A percentile compares a stretch with the other conserved stretches of the same genome.
phyloP scores from a whole-genome alignment of 768 basidiomycete genomes.

The Daedaleopsis sinensis region DNA sequence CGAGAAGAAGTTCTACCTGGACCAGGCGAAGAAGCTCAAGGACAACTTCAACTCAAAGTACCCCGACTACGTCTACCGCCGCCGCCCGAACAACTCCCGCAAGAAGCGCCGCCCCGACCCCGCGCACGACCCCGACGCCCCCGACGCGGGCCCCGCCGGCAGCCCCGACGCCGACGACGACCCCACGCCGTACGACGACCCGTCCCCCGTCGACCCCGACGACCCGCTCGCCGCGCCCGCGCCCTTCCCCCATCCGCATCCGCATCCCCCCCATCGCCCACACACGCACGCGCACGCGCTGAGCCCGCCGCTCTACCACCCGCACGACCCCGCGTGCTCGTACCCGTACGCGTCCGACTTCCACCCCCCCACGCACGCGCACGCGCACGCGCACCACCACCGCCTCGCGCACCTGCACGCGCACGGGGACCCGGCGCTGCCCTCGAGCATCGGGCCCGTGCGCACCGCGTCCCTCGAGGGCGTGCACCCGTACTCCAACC shows the following conservation, averaged over 20 bases:
- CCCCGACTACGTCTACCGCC: slow-evolving; percentile 88
- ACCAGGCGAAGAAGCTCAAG: slow-evolving; percentile 84
- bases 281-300: slow-evolving; percentile 26
- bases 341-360: slow-evolving; percentile 19
- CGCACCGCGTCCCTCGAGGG: too few species aligned
- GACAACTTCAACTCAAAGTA: slow-evolving; percentile 85
- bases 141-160: slow-evolving; percentile 37
- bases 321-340: slow-evolving; percentile 18
- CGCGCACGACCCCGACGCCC: slow-evolving; percentile 28
- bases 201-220: slow-evolving; percentile 42
- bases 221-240: slow-evolving; percentile 23
- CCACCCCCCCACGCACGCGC: slow-evolving; percentile 7
- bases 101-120: slow-evolving; percentile 53
- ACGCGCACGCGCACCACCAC: not conserved
- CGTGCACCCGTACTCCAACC: too few species aligned
- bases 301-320: slow-evolving; percentile 16
- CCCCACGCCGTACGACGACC: slow-evolving; percentile 35
- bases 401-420: slow-evolving; percentile 5
- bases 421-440: too few species aligned
- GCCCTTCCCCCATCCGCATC: slow-evolving; percentile 23
- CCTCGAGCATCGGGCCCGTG: too few species aligned
- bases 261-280: slow-evolving; percentile 22
- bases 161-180: slow-evolving; percentile 38
- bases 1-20: slow-evolving; percentile 87
- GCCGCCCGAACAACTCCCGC: slow-evolving; percentile 86